These are phyloP conservation scores for Alternaria hordeiaustralica DNA, from an alignment of 2,329 filamentous ascomycete genomes.

Conservation along the genomic window DNA sequence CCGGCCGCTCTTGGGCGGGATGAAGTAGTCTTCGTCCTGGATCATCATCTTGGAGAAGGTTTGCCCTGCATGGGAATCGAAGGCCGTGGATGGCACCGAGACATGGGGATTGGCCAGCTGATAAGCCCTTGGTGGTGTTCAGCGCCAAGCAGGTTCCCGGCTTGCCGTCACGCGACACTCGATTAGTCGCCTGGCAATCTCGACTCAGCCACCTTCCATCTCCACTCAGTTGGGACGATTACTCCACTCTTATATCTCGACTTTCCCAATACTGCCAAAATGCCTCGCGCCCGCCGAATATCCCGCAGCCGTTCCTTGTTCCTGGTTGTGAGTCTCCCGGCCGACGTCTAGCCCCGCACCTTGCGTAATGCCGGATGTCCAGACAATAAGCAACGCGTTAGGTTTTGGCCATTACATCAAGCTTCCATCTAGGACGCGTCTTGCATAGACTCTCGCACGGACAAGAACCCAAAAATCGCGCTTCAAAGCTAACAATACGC, in stretches of 20 bases:
- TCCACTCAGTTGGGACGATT: slow-evolving; percentile 12
- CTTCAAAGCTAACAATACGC: not conserved
- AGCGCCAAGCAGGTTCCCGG: slow-evolving; percentile 9
- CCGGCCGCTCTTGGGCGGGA: slow-evolving; percentile 8
- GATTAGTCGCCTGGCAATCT: slow-evolving; percentile 13
- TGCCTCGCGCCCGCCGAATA: slow-evolving; percentile 11
- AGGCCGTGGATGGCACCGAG: slow-evolving; percentile 3
- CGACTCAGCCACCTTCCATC: slow-evolving; percentile 19
- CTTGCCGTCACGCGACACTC: slow-evolving; percentile 15
- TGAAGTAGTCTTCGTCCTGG: slow-evolving; percentile 16
- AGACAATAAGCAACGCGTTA: not conserved
- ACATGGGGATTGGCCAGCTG: slow-evolving; percentile 14
- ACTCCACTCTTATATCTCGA: slow-evolving; percentile 15
- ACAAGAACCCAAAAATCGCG: not conserved
- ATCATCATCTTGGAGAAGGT: slow-evolving; percentile 16
- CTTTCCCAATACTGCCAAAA: slow-evolving; percentile 17
- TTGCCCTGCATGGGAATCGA: slow-evolving; percentile 7
- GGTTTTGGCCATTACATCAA: slow-evolving; percentile 1
- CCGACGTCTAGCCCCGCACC: slow-evolving; percentile 4
- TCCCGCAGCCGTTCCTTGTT: slow-evolving; percentile 3
- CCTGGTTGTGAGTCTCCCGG: slow-evolving; percentile 1
- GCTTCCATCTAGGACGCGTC: not conserved
- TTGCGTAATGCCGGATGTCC: not conserved
- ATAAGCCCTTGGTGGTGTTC: slow-evolving; percentile 12
- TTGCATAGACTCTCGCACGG: not conserved